Base-by-base conservation (phyloP, 2,329 filamentous ascomycete genomes). In the Curvularia sp. region DNA sequence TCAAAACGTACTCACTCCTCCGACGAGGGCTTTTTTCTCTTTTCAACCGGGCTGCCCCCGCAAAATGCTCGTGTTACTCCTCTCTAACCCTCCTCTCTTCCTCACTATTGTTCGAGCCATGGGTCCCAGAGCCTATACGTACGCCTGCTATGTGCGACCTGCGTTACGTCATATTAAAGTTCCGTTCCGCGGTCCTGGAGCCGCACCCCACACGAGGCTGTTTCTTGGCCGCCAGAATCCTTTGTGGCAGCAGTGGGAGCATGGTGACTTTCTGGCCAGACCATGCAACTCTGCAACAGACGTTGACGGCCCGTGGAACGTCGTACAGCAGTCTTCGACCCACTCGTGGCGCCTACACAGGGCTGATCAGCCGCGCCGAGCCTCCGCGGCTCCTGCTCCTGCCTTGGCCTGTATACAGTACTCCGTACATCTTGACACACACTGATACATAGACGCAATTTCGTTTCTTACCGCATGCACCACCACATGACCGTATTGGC, bases 231-330 rank as follows among this genome's bases (percentile, higher is more conserved):
- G 18, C 12, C 18, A 24, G 10, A 20, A 53, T 31, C 1, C 33
- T 31, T 20, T 26, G 38, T 33, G 41, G 35, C 43, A 52, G 48
- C 31, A 47, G 10, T 41, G 24, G 24, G 46, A 28, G 33, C 28
- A 35, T 30, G 48, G 43, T 18, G 24, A 26, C 46, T 12, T 18
- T 24, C 28, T 42, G 49, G 20, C 39, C 7, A 41, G 38, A 47
- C 42, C 24, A 35, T 31, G 39, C 18, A 31, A 35, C 41, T 24
- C 15, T 18, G 9, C 24, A 15, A 41, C 52, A 33, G 33, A 41
- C 41, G 24, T 47, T 35, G 51, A 41, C 52, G 50, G 56, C 52
- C 52, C 43, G n/a, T 48, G 44, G 7, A 46, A 47, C 46, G 33
- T 51, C n/a, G 20, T 31, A 50, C 47, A 30, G n/a, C 55, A 26